Evolutionary conservation across 768 basidiomycete genomes (phyloP), one percentile per base, ranked within the genome.

Genomic region (Ramaria sp.): DNA sequence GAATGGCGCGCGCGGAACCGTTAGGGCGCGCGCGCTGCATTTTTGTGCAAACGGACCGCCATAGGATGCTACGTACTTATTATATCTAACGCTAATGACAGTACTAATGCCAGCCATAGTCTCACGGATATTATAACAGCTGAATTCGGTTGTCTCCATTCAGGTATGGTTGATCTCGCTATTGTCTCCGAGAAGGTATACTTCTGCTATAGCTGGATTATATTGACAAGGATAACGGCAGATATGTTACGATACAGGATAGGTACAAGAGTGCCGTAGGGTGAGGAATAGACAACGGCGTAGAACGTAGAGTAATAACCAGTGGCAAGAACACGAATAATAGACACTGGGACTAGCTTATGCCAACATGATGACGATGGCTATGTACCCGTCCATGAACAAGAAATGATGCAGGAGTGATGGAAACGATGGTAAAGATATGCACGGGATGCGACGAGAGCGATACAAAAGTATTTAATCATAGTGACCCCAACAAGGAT

Each of bases 381-480:
- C 27, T 41, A 47, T 11, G 11, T 2, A 12, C n/a, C 4, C 7
- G 48, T 49, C 48, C 48, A 30, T 49, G 48, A 33, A 33, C 48
- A 49, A 22, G 48, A 49, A 17, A 11, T 4, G 17, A 43, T 43
- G 42, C 42, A 43, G 42, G 19, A 30, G 20, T 19, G 22, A n/a
- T 17, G n/a, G 34, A 3, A 13, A 17, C 37, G 34, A 7, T 33
- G 37, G 51, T 30, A n/a, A 12, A 52, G 17, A 52, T 19, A 52
- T 52, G 51, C 51, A 37, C 48, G 31, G 34, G 27, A 49, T 49
- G 48, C 27, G 48, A 49, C 48, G 24, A 30, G 20, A 39, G 51
- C 51, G 37, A 52, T 52, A 52, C 51, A 52, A 7, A 15, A 52
- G 19, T 51, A 52, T 34, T 52, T 49, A 49, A 49, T 15, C 48